These are phyloP conservation scores for Hapsidospora chrysogenum DNA, from an alignment of 495 filamentous ascomycete species.

Conservation along the genomic window DNA sequence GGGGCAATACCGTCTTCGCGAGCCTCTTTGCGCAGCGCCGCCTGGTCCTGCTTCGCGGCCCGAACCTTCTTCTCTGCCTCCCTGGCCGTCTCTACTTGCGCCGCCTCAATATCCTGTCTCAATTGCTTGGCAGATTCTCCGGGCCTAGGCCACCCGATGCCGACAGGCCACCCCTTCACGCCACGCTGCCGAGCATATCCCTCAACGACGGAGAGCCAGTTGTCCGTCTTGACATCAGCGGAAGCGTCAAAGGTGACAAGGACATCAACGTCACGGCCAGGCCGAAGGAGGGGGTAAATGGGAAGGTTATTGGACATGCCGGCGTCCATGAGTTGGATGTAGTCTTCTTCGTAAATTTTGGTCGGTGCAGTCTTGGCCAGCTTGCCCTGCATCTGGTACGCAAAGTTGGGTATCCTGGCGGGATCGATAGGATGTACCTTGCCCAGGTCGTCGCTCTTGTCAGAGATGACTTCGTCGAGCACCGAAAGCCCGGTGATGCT, in stretches of 20 bases:
- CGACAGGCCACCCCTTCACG: constrained; percentile 85
- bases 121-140: constrained; percentile 34
- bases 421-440: constrained; percentile 90
- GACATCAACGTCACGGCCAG: constrained; percentile 74
- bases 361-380: constrained; percentile 60
- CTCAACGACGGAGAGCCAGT: constrained; percentile 87
- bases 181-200: constrained; percentile 79
- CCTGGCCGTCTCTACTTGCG: constrained; percentile 40
- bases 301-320: constrained; percentile 97
- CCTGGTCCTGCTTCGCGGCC: constrained; percentile 38
- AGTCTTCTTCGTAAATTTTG: constrained; percentile 47
- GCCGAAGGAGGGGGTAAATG: constrained; percentile 81
- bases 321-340: constrained; percentile 86
- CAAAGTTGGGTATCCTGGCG: constrained; percentile 74
- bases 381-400: constrained; percentile 56
- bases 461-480: constrained; percentile 76
- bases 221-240: constrained; percentile 23
- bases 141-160: constrained; percentile 70
- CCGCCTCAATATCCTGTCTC: constrained; percentile 46
- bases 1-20: constrained; percentile 5
- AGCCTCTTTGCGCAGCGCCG: constrained; percentile 10
- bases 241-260: constrained; percentile 40
- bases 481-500: constrained; percentile 56
- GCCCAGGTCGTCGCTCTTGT: constrained; percentile 61
- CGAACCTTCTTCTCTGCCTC: constrained; percentile 47